phyloP scores from a whole-genome alignment of 2,329 filamentous ascomycete species.

The Exophiala aquamarina region DNA sequence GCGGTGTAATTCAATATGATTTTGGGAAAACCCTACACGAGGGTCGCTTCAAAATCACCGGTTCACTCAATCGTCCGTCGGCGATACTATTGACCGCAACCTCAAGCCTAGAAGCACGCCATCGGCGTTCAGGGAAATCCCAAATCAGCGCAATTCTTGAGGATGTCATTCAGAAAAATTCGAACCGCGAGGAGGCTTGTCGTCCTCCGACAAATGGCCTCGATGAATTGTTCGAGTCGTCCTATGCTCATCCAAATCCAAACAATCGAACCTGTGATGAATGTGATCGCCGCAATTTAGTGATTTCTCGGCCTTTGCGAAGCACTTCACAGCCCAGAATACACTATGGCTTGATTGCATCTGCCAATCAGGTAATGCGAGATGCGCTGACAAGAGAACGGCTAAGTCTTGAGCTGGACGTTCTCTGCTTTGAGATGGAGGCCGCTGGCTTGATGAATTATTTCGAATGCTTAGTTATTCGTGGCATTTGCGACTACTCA shows the following conservation, averaged over 20 bases:
- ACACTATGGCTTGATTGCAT: conserved; percentile 27
- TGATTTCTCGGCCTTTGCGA: too few species aligned
- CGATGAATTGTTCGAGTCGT: too few species aligned
- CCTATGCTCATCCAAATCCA: too few species aligned
- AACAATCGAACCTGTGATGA: too few species aligned
- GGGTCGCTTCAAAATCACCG: conserved; percentile 27
- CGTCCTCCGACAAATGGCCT: too few species aligned
- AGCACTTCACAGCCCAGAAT: conserved; percentile 1
- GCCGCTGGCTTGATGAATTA: conserved; percentile 17
- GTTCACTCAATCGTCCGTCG: conserved; percentile 24
- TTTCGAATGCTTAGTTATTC: conserved; percentile 17
- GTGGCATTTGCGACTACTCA: conserved; percentile 22
- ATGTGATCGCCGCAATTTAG: too few species aligned
- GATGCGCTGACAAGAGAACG: conserved; percentile 6
- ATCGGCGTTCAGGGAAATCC: conserved; percentile 5
- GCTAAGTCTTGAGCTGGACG: background rate
- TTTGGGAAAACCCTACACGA: conserved; percentile 19
- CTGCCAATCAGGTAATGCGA: conserved; percentile 24
- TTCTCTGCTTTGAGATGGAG: conserved; percentile 16
- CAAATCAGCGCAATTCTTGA: too few species aligned
- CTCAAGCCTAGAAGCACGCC: conserved; percentile 14
- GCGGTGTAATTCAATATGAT: conserved; percentile 29
- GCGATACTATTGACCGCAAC: conserved; percentile 25
- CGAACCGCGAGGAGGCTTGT: too few species aligned
- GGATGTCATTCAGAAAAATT: too few species aligned